phyloP scores from a whole-genome alignment of 169 alveolate species.

The Plasmodium falciparum region DNA sequence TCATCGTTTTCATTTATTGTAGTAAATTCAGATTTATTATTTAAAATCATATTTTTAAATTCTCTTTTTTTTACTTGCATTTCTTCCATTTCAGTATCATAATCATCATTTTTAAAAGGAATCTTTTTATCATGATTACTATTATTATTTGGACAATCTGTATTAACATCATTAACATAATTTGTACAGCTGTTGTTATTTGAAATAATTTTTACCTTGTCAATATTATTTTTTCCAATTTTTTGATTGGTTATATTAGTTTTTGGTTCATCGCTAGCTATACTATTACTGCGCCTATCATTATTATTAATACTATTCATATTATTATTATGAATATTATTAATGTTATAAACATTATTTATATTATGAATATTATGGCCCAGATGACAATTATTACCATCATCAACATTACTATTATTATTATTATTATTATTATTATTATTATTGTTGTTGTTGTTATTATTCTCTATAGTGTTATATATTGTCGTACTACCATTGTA shows the following conservation, averaged over 20 bases:
- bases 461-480: not conserved
- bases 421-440: not conserved
- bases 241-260: not conserved
- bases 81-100: conserved; percentile 54
- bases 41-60: conserved; percentile 48
- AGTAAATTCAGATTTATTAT: conserved; percentile 59
- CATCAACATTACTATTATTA: not conserved
- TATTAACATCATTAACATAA: not conserved
- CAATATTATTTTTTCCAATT: too few relatives aligned
- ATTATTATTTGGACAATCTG: not conserved
- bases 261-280: not conserved
- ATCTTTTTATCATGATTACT: not conserved
- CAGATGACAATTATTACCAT: not conserved
- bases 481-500: not conserved
- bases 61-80: conserved; percentile 35
- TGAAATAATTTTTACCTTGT: too few relatives aligned
- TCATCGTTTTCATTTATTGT: conserved; percentile 65
- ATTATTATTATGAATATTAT: not conserved
- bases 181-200: not conserved
- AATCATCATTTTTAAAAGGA: not conserved
- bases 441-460: not conserved
- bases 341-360: not conserved
- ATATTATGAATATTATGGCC: not conserved
- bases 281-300: not conserved
- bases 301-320: not conserved